A percentile compares a stretch with the other conserved stretches of the same genome.
These are phyloP conservation scores for Saccharomycopsis sp. DNA, from an alignment of 805 yeast species.

Conservation along the genomic window DNA sequence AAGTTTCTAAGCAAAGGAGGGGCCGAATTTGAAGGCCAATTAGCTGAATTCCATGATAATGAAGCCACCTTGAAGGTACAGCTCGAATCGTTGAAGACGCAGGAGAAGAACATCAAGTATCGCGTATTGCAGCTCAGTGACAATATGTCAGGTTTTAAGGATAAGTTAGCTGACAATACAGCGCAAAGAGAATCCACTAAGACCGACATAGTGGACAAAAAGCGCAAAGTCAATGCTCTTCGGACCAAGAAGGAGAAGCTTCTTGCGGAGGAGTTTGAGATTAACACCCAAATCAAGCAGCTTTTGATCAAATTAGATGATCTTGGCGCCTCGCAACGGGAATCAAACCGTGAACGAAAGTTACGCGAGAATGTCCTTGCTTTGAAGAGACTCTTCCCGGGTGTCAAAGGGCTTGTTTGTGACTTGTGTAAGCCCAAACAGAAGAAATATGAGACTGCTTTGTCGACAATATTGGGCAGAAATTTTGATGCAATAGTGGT, in stretches of 20 bases:
- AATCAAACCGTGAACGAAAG: constrained; percentile 59
- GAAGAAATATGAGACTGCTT: constrained; percentile 64
- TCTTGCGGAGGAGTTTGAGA: constrained; percentile 45
- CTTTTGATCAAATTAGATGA: constrained; percentile 60
- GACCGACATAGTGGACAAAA: constrained; percentile 35
- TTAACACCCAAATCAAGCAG: constrained; percentile 59
- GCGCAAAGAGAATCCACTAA: constrained; percentile 24
- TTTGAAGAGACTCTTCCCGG: constrained; percentile 70
- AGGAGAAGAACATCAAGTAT: constrained; percentile 31
- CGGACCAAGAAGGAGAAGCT: constrained; percentile 36
- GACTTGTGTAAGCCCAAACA: constrained; percentile 77
- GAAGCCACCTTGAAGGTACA: constrained; percentile 38
- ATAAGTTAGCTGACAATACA: constrained; percentile 4
- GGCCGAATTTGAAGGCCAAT: constrained; percentile 44
- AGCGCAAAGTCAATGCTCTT: constrained; percentile 34
- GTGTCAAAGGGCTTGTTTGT: constrained; percentile 74
- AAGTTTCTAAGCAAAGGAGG: constrained; percentile 53
- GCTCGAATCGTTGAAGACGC: constrained; percentile 32
- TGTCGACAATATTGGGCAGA: constrained; percentile 71
- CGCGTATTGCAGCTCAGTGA: constrained; percentile 32
- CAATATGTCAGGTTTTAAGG: constrained; percentile 27
- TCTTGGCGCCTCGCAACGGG: constrained; percentile 69
- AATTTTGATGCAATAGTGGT: constrained; percentile 81
- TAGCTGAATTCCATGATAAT: constrained; percentile 37
- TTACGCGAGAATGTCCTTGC: constrained; percentile 67